phyloP scores from a whole-genome alignment of 2,329 filamentous ascomycete genomes.

The Phaeosphaeria sp. region DNA sequence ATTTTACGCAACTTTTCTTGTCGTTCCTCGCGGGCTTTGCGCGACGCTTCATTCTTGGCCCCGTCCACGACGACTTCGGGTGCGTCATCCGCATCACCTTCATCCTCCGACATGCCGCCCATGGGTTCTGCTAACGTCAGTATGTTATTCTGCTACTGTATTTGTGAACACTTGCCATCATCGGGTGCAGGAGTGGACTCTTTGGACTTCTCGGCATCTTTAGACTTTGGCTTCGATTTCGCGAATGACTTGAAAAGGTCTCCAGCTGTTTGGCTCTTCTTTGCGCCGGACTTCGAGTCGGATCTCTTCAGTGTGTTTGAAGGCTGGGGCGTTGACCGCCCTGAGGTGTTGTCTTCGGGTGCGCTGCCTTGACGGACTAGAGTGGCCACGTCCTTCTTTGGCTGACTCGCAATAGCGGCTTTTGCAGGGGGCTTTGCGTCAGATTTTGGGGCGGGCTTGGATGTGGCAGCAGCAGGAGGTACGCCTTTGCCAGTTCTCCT shows the following conservation, averaged over 20 bases:
- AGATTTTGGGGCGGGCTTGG: slow-evolving; percentile 16
- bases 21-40: slow-evolving; percentile 63
- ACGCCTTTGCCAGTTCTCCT: slow-evolving; percentile 50
- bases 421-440: slow-evolving; percentile 20
- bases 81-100: slow-evolving; percentile 39
- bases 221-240: slow-evolving; percentile 65
- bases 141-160: background rate
- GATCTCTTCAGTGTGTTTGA: slow-evolving; percentile 39
- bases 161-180: slow-evolving; percentile 52
- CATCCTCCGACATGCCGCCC: slow-evolving; percentile 60
- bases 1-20: slow-evolving; percentile 72
- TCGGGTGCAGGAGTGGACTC: slow-evolving; percentile 51
- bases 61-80: slow-evolving; percentile 39
- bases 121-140: slow-evolving; percentile 53
- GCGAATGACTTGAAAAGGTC: slow-evolving; percentile 83
- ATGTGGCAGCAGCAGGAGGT: slow-evolving; percentile 33
- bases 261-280: slow-evolving; percentile 63
- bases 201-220: slow-evolving; percentile 53
- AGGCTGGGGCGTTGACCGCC: slow-evolving; percentile 42
- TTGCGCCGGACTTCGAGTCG: slow-evolving; percentile 55
- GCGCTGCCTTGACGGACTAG: slow-evolving; percentile 27
- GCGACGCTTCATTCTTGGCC: slow-evolving; percentile 42
- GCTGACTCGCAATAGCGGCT: slow-evolving; percentile 16
- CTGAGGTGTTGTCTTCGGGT: slow-evolving; percentile 45
- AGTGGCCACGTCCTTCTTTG: slow-evolving; percentile 27